Evolutionary conservation across 129 eudicot genomes (phyloP).

Genomic region (Tagetes erecta): DNA sequence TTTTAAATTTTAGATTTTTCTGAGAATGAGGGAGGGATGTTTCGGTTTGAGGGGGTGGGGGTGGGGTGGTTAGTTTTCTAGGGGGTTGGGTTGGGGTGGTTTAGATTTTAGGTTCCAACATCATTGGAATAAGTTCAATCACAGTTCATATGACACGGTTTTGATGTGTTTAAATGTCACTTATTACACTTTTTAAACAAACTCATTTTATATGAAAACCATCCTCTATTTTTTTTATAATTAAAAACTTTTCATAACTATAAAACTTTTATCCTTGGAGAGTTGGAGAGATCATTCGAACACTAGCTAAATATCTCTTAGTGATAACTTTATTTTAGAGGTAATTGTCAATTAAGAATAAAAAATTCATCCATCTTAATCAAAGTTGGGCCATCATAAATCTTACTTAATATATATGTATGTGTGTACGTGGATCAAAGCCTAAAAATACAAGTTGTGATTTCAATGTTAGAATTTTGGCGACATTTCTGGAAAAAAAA

Average conservation of each 20-base stretch:
- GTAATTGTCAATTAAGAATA: neutral
- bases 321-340: neutral
- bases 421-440: neutral
- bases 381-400: constrained; percentile 16
- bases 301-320: neutral
- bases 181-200: no score
- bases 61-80: no score
- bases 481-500: constrained; percentile 11
- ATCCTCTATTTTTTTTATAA: no score
- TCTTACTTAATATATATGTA: neutral
- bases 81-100: no score
- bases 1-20: no score
- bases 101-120: no score
- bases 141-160: no score
- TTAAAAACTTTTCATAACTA: neutral
- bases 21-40: no score
- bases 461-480: constrained; percentile 1
- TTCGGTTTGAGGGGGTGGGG: no score
- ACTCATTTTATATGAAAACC: no score
- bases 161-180: no score
- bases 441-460: constrained; percentile 6
- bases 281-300: neutral
- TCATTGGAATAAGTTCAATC: no score
- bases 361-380: constrained; percentile 4
- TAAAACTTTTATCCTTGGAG: neutral